phyloP scores from a whole-genome alignment of 768 basidiomycete species.

The Suillus clintonianus region DNA sequence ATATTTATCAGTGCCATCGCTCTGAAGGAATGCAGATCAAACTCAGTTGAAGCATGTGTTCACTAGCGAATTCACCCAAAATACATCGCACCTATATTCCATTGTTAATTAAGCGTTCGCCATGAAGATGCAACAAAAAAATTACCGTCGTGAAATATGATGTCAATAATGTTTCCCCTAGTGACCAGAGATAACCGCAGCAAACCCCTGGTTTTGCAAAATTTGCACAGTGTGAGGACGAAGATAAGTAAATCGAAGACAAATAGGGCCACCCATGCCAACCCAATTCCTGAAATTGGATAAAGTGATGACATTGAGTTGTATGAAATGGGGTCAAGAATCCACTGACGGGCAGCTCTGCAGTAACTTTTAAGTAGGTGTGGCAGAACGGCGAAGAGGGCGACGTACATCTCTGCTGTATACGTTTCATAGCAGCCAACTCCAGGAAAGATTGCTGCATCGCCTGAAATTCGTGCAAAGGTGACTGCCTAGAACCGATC shows the following conservation, averaged over 20 bases:
- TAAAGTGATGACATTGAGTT: neutral
- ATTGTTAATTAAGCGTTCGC: neutral
- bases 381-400: constrained; percentile 39
- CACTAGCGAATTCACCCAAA: neutral
- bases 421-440: constrained; percentile 29
- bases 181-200: neutral
- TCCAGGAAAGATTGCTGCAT: constrained; percentile 25
- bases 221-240: neutral
- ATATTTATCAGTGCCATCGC: constrained; percentile 54
- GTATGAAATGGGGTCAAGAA: neutral
- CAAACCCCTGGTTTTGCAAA: neutral
- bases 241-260: neutral
- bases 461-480: constrained; percentile 50
- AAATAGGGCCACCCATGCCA: neutral
- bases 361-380: constrained; percentile 9
- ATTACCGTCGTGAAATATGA: neutral
- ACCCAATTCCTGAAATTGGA: neutral
- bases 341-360: neutral
- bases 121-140: neutral
- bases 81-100: neutral
- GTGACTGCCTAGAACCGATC: neutral
- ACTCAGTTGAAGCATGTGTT: neutral
- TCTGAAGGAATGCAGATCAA: constrained; percentile 33
- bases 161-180: neutral
- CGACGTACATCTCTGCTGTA: constrained; percentile 6